Evolutionary conservation across 2,329 filamentous ascomycete species (phyloP).

Genomic region (Thielaviopsis populi): DNA sequence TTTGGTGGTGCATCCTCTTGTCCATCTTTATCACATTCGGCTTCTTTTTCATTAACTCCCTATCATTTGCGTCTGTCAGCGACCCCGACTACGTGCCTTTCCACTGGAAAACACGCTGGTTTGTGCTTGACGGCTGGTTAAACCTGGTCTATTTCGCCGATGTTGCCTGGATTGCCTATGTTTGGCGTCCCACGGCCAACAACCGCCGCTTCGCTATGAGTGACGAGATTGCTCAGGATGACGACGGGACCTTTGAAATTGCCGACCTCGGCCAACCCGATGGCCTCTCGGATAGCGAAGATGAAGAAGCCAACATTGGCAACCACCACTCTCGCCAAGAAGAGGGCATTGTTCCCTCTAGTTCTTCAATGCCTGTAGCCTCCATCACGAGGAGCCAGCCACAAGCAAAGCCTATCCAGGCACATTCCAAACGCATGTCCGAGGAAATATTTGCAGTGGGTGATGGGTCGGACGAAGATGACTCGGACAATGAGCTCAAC

Average conservation of each 20-base stretch:
- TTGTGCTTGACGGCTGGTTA: constrained; percentile 91
- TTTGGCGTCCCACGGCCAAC: constrained; percentile 93
- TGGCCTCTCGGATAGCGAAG: constrained; percentile 40
- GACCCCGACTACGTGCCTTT: constrained; percentile 85
- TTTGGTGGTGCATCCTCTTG: constrained; percentile 93
- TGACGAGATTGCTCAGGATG: constrained; percentile 96
- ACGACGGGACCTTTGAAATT: constrained; percentile 90
- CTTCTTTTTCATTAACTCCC: constrained; percentile 98
- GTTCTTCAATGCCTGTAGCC: constrained; percentile 13
- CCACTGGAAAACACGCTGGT: constrained; percentile 97
- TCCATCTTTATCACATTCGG: constrained; percentile 92
- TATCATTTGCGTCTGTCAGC: constrained; percentile 74
- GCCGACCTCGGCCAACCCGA: constrained; percentile 70
- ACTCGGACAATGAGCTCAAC: constrained; percentile 1
- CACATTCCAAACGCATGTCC: constrained; percentile 36
- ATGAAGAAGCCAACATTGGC: constrained; percentile 32
- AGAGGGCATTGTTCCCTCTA: constrained; percentile 4
- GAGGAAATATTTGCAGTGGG: constrained; percentile 95
- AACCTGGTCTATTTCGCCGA: constrained; percentile 93
- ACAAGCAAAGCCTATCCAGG: constrained; percentile 18
- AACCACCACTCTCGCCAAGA: constrained; percentile 7
- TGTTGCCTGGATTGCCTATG: constrained; percentile 81
- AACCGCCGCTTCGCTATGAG: constrained; percentile 97
- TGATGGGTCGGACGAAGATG: constrained; percentile 30
- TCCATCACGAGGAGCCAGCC: constrained; percentile 12